Percentiles rank a stretch among this genome's conserved stretches.
phyloP scores from a whole-genome alignment of 1,284 basidiomycete species.

The Phylloboletellus chloephorus region DNA sequence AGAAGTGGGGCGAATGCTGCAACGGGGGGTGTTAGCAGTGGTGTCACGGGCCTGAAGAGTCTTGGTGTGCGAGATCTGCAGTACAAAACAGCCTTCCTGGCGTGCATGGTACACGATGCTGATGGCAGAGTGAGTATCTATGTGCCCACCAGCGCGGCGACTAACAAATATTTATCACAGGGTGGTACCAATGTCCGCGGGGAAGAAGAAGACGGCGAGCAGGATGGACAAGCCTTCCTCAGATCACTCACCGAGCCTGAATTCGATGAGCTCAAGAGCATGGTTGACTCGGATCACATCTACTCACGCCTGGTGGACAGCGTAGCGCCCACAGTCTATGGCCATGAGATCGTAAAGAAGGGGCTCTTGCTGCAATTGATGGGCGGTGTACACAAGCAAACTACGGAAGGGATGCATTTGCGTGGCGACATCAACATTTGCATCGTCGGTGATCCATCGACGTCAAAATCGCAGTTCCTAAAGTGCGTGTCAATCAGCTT shows the following conservation, averaged over 20 bases:
- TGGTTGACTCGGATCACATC: conserved; percentile 93
- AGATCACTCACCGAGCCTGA: conserved; percentile 89
- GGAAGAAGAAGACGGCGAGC: conserved; percentile 77
- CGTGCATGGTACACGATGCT: conserved; percentile 93
- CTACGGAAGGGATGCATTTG: conserved; percentile 92
- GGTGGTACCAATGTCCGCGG: conserved; percentile 81
- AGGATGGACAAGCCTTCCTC: conserved; percentile 76
- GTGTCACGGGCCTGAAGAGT: conserved; percentile 92
- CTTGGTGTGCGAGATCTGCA: conserved; percentile 93
- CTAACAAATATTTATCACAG: conserved; percentile 35
- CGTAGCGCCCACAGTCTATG: conserved; percentile 97
- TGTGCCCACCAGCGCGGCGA: conserved; percentile 4
- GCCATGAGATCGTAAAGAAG: conserved; percentile 98
- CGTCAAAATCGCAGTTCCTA: conserved; percentile 96
- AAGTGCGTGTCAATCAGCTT: conserved; percentile 56
- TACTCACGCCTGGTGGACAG: conserved; percentile 91
- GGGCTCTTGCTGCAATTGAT: conserved; percentile 96
- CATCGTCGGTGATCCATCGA: conserved; percentile 96
- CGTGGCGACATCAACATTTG: conserved; percentile 99
- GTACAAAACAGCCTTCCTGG: conserved; percentile 98
- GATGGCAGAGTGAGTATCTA: conserved; percentile 68
- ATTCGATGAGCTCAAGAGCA: conserved; percentile 88
- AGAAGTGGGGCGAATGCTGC: conserved; percentile 55
- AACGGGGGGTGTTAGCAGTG: conserved; percentile 71
- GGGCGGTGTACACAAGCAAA: conserved; percentile 99